Percentiles rank a stretch among this genome's conserved stretches.
Conservation (phyloP, 2,329 filamentous ascomycete genomes). For the Pyricularia sp. region DNA sequence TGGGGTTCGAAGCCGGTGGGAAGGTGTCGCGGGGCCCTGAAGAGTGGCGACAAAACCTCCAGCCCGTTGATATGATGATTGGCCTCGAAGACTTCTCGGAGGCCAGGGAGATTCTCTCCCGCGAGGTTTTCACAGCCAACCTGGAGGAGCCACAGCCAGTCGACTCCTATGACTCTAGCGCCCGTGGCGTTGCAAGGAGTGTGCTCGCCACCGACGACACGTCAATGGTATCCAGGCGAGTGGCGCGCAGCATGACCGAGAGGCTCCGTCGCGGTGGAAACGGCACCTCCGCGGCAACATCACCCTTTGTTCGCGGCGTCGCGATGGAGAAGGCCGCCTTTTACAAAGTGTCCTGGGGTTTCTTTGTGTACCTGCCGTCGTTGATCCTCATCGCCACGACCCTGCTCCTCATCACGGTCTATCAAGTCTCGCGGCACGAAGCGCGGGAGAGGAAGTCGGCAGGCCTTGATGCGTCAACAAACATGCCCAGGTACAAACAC, state of each 20-base stretch:
- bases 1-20: background rate
- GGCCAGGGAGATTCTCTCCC: background rate
- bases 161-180: background rate
- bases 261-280: background rate
- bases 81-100: background rate
- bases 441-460: background rate
- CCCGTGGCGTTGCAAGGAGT: constrained; percentile 5
- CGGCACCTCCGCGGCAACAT: background rate
- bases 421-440: background rate
- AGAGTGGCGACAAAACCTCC: background rate
- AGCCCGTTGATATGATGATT: background rate
- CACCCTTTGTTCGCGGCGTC: background rate
- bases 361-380: background rate
- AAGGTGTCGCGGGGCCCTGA: background rate
- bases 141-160: background rate
- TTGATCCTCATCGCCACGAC: background rate
- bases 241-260: constrained; percentile 2
- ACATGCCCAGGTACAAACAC: background rate
- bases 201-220: constrained; percentile 79
- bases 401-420: background rate
- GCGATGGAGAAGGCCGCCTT: background rate
- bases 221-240: constrained; percentile 20
- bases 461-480: background rate
- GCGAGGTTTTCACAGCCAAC: constrained; percentile 1
- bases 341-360: background rate